Evolutionary conservation across 2,329 filamentous ascomycete species (phyloP).

Genomic region (Verticillium albo-atrum): DNA sequence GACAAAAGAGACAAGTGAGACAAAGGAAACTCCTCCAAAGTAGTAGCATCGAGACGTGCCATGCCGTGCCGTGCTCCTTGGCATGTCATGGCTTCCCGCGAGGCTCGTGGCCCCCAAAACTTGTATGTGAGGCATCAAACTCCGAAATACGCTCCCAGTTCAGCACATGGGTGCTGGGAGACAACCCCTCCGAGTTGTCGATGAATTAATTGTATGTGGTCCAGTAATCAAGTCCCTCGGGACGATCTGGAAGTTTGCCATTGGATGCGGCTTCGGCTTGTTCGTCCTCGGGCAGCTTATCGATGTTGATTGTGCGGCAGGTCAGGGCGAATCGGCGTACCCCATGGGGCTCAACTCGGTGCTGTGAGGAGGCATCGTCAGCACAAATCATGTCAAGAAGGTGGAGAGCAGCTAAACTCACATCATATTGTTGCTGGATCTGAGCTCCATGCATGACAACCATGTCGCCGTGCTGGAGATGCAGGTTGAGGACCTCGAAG

Average conservation of each 20-base stretch:
- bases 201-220: no score
- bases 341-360: conserved; percentile 46
- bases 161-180: no score
- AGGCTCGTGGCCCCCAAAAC: no score
- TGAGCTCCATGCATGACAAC: conserved; percentile 57
- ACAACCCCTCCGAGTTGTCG: background rate
- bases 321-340: conserved; percentile 54
- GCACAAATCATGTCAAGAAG: background rate
- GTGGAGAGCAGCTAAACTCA: conserved; percentile 16
- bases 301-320: conserved; percentile 43
- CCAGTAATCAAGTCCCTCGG: background rate
- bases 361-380: conserved; percentile 27
- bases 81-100: no score
- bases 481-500: conserved; percentile 28
- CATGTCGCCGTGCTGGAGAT: conserved; percentile 58
- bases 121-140: no score
- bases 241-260: conserved; percentile 26
- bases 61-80: no score
- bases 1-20: no score
- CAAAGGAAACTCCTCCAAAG: no score
- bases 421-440: conserved; percentile 57
- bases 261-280: conserved; percentile 20
- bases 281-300: conserved; percentile 28
- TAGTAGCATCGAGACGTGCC: no score
- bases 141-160: no score